Conservation (phyloP, 2,329 filamentous ascomycete genomes). For the Chrysoporthe puriensis region DNA sequence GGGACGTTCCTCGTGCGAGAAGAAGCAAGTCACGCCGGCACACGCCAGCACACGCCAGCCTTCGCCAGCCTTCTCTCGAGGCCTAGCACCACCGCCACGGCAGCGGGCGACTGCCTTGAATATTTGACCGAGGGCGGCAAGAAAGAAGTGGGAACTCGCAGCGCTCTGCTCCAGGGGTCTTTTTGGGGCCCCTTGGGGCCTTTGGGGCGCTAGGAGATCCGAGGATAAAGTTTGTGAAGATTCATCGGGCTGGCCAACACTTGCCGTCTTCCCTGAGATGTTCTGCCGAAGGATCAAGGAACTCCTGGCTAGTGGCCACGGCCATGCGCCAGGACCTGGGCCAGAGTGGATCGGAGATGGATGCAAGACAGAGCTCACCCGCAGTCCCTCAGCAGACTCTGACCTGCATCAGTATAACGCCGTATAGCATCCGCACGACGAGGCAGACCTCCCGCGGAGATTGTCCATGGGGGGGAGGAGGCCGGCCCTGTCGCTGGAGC, state of each 20-base stretch:
- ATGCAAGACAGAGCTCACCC: slow-evolving; percentile 25
- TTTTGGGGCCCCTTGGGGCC: too few relatives aligned
- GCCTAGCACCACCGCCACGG: slow-evolving; percentile 9
- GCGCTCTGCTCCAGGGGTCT: slow-evolving; percentile 18
- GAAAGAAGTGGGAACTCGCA: slow-evolving; percentile 20
- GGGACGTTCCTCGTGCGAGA: neutral
- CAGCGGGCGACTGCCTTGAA: slow-evolving; percentile 16
- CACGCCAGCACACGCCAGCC: slow-evolving; percentile 13
- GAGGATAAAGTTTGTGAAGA: slow-evolving; percentile 30
- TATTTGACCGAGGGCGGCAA: slow-evolving; percentile 26
- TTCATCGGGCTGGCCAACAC: slow-evolving; percentile 26
- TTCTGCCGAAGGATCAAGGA: slow-evolving; percentile 30
- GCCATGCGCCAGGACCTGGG: slow-evolving; percentile 24
- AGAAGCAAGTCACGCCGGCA: slow-evolving; percentile 18
- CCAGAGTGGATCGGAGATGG: slow-evolving; percentile 24
- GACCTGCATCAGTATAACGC: slow-evolving; percentile 14
- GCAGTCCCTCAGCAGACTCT: slow-evolving; percentile 6
- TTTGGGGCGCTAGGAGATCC: slow-evolving; percentile 25
- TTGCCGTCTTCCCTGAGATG: slow-evolving; percentile 26
- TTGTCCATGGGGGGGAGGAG: neutral
- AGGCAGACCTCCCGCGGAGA: slow-evolving; percentile 13
- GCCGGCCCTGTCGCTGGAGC: neutral
- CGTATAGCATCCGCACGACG: neutral
- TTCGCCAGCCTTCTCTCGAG: slow-evolving; percentile 6
- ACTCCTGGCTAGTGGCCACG: slow-evolving; percentile 28